These are phyloP conservation scores for Mycena rebaudengoi DNA, from an alignment of 768 basidiomycete species.

Conservation along the genomic window DNA sequence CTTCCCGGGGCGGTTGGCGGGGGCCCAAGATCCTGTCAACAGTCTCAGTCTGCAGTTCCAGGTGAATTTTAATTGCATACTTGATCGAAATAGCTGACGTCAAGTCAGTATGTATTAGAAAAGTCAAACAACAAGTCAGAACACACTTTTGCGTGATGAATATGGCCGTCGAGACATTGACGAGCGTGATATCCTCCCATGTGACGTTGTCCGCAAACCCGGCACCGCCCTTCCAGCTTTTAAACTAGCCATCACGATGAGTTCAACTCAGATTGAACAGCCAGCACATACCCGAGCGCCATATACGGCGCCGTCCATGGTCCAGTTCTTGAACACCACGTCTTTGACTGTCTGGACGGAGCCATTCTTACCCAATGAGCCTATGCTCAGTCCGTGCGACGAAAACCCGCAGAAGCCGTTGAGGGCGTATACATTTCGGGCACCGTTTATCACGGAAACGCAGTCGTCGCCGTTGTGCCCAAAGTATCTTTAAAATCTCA, in stretches of 20 bases:
- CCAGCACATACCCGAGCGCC: constrained; percentile 46
- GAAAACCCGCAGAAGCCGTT: constrained; percentile 57
- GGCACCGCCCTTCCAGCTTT: constrained; percentile 58
- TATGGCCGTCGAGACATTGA: constrained; percentile 55
- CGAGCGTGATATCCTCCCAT: constrained; percentile 53
- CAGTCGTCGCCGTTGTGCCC: constrained; percentile 60
- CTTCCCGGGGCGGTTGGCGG: constrained; percentile 42
- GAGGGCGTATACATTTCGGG: constrained; percentile 51
- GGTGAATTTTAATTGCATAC: constrained; percentile 26
- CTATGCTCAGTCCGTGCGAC: constrained; percentile 58
- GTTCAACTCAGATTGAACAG: constrained; percentile 22
- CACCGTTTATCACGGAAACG: constrained; percentile 56
- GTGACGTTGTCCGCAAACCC: constrained; percentile 58
- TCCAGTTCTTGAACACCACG: constrained; percentile 57
- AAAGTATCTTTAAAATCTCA: constrained; percentile 37
- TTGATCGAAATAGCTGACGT: constrained; percentile 65
- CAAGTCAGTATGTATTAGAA: not conserved
- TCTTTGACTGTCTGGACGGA: constrained; percentile 51
- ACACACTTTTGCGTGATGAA: constrained; percentile 56
- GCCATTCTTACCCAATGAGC: constrained; percentile 52
- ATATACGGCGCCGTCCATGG: constrained; percentile 58
- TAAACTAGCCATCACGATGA: too few relatives aligned
- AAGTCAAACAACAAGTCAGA: not conserved
- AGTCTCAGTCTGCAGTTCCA: too few relatives aligned
- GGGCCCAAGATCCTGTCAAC: constrained; percentile 45